Evolutionary conservation across 2,329 filamentous ascomycete species (phyloP), one percentile per base, ranked within the genome.

Genomic region (Sporothrix euskadiensis): DNA sequence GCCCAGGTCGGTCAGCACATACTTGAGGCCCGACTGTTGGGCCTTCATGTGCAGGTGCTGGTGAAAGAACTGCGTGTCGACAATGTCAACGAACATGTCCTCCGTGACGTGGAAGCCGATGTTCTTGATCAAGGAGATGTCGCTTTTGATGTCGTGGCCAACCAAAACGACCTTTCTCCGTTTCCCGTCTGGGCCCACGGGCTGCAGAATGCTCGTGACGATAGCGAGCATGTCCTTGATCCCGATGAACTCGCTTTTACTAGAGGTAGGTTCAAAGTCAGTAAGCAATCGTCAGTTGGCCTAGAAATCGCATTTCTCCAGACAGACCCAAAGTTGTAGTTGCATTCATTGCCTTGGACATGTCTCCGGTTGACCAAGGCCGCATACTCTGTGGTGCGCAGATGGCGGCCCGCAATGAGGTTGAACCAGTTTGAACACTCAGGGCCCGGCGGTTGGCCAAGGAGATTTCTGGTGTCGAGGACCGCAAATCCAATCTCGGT

Each of bases 401-500:
- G 88, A 80, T 99, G 96, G 35, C 91, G 88, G 14, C 88, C 88
- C 41, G 88, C 84, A 76, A 98, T 91, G 69, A 86, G 81, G 0
- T 83, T 77, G 76, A 88, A 87, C 94, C 94, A 98, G 52, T 89
- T 85, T 56, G 83, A 77, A 3, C 90, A 93, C 35, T 84, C 81
- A 2, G 83, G 78, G 0, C 92, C 92, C 2, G 92, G 92, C 0
- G 88, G 78, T 0, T 89, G 75, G 8, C 80, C 82, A 0, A 81
- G 77, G 30, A 94, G 79, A 52, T 87, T 81, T 4, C 81, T 77
- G 0, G 92, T 94, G 79, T 98, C 94, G 0, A 98, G 84, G 2
- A 91, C 90, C 1, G 93, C 91, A 56, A 99, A 85, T 0, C 96
- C 96, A 54, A 99, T 86, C 81, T 99, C 96, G 0, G 94, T 97